Conservation (phyloP, 2,329 filamentous ascomycete genomes). For the Ceratocystis variospora region DNA sequence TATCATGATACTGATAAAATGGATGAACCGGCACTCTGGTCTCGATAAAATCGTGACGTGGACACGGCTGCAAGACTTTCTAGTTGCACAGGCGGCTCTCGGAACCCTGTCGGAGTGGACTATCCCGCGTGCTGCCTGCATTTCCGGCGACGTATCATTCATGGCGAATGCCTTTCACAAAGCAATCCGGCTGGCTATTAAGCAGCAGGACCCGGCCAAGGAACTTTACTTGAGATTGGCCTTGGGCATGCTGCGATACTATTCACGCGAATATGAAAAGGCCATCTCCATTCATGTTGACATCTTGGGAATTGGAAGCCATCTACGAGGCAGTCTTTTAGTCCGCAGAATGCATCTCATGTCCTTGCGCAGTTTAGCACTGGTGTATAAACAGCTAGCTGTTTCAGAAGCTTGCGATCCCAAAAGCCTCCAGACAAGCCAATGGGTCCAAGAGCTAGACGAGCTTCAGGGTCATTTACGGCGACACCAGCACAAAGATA, state of each 20-base stretch:
- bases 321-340: conserved; percentile 29
- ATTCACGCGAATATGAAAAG: conserved; percentile 26
- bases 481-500: conserved; percentile 29
- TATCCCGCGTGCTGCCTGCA: conserved; percentile 29
- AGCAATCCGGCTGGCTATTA: conserved; percentile 27
- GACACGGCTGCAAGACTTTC: conserved; percentile 26
- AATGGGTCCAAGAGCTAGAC: conserved; percentile 28
- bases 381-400: conserved; percentile 28
- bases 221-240: conserved; percentile 29
- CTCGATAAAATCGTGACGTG: conserved; percentile 8
- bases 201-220: conserved; percentile 27
- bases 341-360: conserved; percentile 30
- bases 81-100: conserved; percentile 26
- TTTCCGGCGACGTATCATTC: conserved; percentile 25
- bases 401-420: conserved; percentile 22
- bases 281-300: conserved; percentile 28
- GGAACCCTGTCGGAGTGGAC: conserved; percentile 30
- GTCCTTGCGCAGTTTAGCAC: conserved; percentile 30
- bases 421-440: conserved; percentile 22
- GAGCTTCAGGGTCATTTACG: conserved; percentile 28
- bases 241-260: conserved; percentile 27
- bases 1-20: conserved; percentile 27
- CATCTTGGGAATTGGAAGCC: conserved; percentile 29
- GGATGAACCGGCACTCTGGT: conserved; percentile 24
- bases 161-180: conserved; percentile 25